Evolutionary conservation across 2,329 filamentous ascomycete species (phyloP).

Genomic region (Ophiocordyceps sinensis): DNA sequence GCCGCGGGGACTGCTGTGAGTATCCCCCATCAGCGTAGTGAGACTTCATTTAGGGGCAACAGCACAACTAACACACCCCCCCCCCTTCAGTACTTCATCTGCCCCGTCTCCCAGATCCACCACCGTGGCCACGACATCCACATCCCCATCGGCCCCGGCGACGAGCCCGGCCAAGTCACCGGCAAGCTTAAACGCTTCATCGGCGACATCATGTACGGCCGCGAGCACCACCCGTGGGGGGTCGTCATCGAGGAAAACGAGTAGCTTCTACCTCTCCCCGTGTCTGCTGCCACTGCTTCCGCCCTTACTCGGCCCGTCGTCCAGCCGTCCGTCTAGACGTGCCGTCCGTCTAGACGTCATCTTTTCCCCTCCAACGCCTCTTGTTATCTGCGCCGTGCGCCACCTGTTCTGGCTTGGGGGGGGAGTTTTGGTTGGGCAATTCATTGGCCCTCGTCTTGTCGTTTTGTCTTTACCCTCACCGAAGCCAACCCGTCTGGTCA

Average conservation of each 20-base stretch:
- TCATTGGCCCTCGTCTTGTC: too few species aligned
- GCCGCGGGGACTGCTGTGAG: conserved; percentile 73
- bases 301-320: too few species aligned
- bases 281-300: too few species aligned
- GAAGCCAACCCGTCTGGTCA: too few species aligned
- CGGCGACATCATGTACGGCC: conserved; percentile 61
- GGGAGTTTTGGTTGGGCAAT: too few species aligned
- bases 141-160: conserved; percentile 43
- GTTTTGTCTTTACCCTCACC: too few species aligned
- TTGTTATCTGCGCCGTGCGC: too few species aligned
- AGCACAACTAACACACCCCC: conserved; percentile 6
- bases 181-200: conserved; percentile 51
- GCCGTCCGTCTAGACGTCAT: too few species aligned
- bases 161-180: conserved; percentile 38
- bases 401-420: too few species aligned
- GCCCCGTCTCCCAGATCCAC: conserved; percentile 52
- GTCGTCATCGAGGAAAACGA: conserved; percentile 50
- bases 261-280: too few species aligned
- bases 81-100: conserved; percentile 48
- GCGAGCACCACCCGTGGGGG: conserved; percentile 53
- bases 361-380: too few species aligned
- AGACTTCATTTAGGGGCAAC: background rate
- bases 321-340: too few species aligned
- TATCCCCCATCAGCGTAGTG: conserved; percentile 9
- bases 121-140: conserved; percentile 49